A percentile compares a stretch with the other conserved stretches of the same genome.
Conservation (phyloP, 2,329 filamentous ascomycete genomes). For the Chalaropsis thielavioides region DNA sequence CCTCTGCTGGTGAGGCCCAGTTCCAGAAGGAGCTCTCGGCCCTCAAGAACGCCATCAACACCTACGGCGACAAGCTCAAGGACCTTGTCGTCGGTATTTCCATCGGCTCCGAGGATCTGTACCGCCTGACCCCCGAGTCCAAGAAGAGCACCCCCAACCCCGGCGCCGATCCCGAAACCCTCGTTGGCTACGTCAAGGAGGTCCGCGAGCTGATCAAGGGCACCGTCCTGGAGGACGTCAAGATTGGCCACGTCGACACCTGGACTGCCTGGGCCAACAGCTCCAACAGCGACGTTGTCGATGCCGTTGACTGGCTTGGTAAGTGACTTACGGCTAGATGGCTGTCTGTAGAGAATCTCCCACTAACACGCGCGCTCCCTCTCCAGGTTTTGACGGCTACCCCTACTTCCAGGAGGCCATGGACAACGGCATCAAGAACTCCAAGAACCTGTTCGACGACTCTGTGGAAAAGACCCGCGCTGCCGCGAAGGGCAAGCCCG, state of each 20-base stretch:
- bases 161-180: conserved; percentile 46
- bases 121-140: conserved; percentile 61
- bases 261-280: conserved; percentile 68
- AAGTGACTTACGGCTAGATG: background rate
- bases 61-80: conserved; percentile 53
- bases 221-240: conserved; percentile 41
- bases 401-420: conserved; percentile 65
- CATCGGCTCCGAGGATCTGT: conserved; percentile 75
- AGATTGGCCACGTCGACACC: conserved; percentile 77
- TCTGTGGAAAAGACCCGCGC: conserved; percentile 46
- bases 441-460: conserved; percentile 51
- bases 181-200: conserved; percentile 57
- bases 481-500: conserved; percentile 49
- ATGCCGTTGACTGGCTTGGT: conserved; percentile 58
- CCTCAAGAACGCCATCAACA: conserved; percentile 50
- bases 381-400: conserved; percentile 58
- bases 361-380: background rate
- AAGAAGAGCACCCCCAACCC: conserved; percentile 45
- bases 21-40: conserved; percentile 64
- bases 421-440: conserved; percentile 50
- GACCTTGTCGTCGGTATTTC: conserved; percentile 66
- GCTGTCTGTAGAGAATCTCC: background rate
- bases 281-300: conserved; percentile 55
- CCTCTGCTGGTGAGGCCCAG: conserved; percentile 46
- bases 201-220: conserved; percentile 49